Base-by-base conservation (phyloP, 352 stramenopile species). In the Phytophthora pseudosyringae region DNA sequence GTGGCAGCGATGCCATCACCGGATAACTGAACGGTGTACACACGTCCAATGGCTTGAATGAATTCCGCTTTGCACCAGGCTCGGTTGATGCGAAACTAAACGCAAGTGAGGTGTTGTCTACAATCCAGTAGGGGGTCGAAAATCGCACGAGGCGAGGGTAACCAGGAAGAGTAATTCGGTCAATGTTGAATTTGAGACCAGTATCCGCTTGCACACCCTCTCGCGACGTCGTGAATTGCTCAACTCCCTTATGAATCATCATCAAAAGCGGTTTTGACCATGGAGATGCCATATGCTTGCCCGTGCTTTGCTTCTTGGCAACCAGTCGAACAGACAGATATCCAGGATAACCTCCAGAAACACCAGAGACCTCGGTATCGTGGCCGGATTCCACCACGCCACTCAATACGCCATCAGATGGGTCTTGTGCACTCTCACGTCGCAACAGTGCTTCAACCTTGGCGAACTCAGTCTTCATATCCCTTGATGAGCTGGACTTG, bases 241-340 rank as follows among this genome's bases (percentile, higher is more conserved):
- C 81, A 1, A 91, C 67, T 28, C 75, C 65, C 13, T 79, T 76
- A 50, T 94, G 86, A 36, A 94, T 88, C 39, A 87, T 89, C 84
- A 96, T 94, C 49, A 96, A 44, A 54, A 93, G 66, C n/a, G 88
- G 80, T 65, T 91, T 93, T 5, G 86, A 96, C 88, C 88, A 96
- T 13, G 67, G 49, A 15, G 86, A 92, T 3, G 44, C 58, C 6
- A 71, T 59, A 16, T 68, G 59, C 48, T 74, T 78, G 26, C 58
- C 78, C 40, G 58, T 73, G 10, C 25, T 67, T 36, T 72, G 61
- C 18, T 80, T 69, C 25, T 64, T 81, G 25, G 67, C 69, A 25
- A 90, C 59, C 12, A 94, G 36, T 15, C 88, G 84, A 67, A 94
- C 61, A 26, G 72, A 79, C 7, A 96, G 59, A 64, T 96, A 96